phyloP scores from a whole-genome alignment of 2,329 filamentous ascomycete genomes.

The Aspergillus hortae region DNA sequence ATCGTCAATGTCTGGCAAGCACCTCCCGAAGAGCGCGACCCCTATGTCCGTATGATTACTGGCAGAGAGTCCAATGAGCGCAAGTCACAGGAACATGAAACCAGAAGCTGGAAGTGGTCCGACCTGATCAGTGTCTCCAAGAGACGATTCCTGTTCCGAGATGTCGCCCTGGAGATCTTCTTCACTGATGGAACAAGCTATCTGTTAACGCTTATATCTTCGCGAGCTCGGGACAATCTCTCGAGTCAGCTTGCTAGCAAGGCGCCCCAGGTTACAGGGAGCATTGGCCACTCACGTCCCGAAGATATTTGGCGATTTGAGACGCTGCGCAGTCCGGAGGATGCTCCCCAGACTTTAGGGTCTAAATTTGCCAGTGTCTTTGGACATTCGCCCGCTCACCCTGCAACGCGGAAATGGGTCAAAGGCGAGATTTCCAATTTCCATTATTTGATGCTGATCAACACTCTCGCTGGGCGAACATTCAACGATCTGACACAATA shows the following conservation, averaged over 20 bases:
- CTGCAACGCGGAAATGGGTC: conserved; percentile 84
- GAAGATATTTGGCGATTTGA: conserved; percentile 94
- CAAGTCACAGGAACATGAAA: conserved; percentile 68
- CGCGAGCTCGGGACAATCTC: conserved; percentile 71
- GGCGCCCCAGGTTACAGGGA: conserved; percentile 73
- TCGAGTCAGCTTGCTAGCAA: conserved; percentile 71
- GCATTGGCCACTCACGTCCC: conserved; percentile 66
- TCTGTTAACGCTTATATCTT: conserved; percentile 77
- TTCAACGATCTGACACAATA: conserved; percentile 99
- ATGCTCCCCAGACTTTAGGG: conserved; percentile 66
- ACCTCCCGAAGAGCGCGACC: conserved; percentile 84
- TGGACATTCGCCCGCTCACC: conserved; percentile 74
- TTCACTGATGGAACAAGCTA: conserved; percentile 97
- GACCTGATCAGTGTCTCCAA: conserved; percentile 96
- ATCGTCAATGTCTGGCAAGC: conserved; percentile 97
- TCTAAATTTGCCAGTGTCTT: conserved; percentile 92
- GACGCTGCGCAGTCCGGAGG: conserved; percentile 66
- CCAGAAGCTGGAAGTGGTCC: conserved; percentile 87
- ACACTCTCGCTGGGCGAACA: conserved; percentile 92
- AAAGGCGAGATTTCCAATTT: conserved; percentile 97
- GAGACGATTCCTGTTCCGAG: conserved; percentile 87
- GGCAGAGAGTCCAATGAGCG: conserved; percentile 64
- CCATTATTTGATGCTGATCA: conserved; percentile 97
- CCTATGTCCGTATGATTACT: conserved; percentile 90
- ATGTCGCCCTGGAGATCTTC: conserved; percentile 95